Evolutionary conservation across 2,329 filamentous ascomycete genomes (phyloP).

Genomic region (Pyrenochaeta sp.): DNA sequence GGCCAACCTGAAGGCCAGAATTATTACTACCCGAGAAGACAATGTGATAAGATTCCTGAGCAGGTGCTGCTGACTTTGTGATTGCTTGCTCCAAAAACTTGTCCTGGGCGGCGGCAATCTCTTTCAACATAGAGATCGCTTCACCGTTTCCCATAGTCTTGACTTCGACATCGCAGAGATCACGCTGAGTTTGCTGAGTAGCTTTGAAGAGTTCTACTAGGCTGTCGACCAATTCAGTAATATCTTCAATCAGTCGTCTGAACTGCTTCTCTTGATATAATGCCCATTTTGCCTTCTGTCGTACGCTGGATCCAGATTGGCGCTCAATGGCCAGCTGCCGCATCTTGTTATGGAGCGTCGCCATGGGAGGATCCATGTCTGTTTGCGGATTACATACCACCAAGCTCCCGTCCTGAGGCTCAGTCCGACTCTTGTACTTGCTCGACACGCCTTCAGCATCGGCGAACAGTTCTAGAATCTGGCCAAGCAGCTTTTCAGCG

Average conservation of each 20-base stretch:
- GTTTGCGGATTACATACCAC: slow-evolving; percentile 16
- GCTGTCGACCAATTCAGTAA: slow-evolving; percentile 33
- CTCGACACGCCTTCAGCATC: slow-evolving; percentile 31
- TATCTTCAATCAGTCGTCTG: slow-evolving; percentile 38
- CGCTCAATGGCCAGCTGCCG: slow-evolving; percentile 31
- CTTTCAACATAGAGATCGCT: slow-evolving; percentile 12
- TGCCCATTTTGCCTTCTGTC: slow-evolving; percentile 37
- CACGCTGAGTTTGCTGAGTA: slow-evolving; percentile 6
- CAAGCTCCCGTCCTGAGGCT: slow-evolving; percentile 12
- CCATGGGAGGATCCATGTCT: slow-evolving; percentile 25
- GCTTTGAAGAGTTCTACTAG: slow-evolving; percentile 41
- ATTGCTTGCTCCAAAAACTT: slow-evolving; percentile 11
- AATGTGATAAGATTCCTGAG: slow-evolving; percentile 7
- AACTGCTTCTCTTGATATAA: slow-evolving; percentile 42
- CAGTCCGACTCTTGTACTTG: slow-evolving; percentile 21
- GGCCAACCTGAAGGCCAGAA: slow-evolving; percentile 10
- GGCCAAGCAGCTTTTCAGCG: slow-evolving; percentile 24
- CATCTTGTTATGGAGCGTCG: slow-evolving; percentile 36
- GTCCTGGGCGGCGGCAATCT: slow-evolving; percentile 16
- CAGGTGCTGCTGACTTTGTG: slow-evolving; percentile 4
- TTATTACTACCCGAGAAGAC: slow-evolving; percentile 12
- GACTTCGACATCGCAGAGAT: background rate
- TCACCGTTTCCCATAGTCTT: background rate
- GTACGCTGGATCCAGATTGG: slow-evolving; percentile 27
- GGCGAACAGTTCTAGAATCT: slow-evolving; percentile 34